Conservation (phyloP, 1,139 yeast genomes). For the Debaryomyces robertsiae region DNA sequence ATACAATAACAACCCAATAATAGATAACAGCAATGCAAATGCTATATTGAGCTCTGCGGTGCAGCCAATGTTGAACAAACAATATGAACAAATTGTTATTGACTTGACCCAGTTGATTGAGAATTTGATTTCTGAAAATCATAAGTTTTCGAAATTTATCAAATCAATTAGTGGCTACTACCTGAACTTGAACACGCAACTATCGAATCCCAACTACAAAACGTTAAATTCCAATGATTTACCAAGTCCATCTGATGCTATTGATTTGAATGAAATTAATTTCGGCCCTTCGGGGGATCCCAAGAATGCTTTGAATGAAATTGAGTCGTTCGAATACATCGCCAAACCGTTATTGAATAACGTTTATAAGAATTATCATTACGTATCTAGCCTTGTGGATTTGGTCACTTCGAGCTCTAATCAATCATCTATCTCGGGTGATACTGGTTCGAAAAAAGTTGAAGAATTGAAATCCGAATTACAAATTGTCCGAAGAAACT, state of each 20-base stretch:
- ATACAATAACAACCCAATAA: constrained; percentile 37
- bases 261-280: constrained; percentile 26
- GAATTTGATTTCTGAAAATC: constrained; percentile 43
- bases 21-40: constrained; percentile 26
- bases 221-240: constrained; percentile 17
- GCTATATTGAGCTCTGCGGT: constrained; percentile 13
- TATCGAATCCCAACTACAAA: constrained; percentile 22
- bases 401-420: constrained; percentile 16
- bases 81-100: constrained; percentile 40
- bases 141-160: constrained; percentile 37
- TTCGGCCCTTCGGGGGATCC: constrained; percentile 17
- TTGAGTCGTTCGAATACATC: constrained; percentile 41
- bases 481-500: constrained; percentile 38
- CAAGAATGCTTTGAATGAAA: constrained; percentile 29
- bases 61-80: constrained; percentile 29
- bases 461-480: constrained; percentile 39
- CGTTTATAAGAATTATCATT: constrained; percentile 32
- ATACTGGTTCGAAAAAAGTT: constrained; percentile 18
- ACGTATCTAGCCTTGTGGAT: constrained; percentile 27
- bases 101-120: constrained; percentile 44
- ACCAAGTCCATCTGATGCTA: constrained; percentile 38
- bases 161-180: constrained; percentile 35
- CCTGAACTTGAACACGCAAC: constrained; percentile 25
- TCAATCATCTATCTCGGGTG: constrained; percentile 10
- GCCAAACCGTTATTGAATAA: constrained; percentile 39